A percentile compares a stretch with the other conserved stretches of the same genome.
Evolutionary conservation across 129 eudicot species (phyloP).

Genomic region (Flaveria robusta): DNA sequence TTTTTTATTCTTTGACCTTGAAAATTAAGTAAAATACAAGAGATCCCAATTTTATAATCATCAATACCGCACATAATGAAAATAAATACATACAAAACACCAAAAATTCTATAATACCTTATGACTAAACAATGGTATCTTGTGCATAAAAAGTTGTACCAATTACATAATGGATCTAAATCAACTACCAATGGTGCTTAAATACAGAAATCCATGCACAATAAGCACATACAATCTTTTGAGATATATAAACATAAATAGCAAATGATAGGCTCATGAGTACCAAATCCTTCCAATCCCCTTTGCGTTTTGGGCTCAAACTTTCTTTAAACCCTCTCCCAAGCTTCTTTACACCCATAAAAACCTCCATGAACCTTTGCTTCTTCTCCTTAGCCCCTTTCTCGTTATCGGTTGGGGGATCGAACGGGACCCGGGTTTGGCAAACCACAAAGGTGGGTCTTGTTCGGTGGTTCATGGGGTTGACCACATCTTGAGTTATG

Average conservation of each 20-base stretch:
- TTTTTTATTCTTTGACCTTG: background rate
- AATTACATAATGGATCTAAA: background rate
- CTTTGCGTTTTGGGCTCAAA: constrained; percentile 84
- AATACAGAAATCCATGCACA: constrained; percentile 74
- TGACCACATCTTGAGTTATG: constrained; percentile 29
- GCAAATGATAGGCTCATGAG: constrained; percentile 97
- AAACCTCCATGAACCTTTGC: constrained; percentile 31
- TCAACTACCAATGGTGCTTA: constrained; percentile 49
- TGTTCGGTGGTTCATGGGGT: constrained; percentile 30
- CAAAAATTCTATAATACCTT: background rate
- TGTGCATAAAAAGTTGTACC: background rate
- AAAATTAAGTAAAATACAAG: background rate
- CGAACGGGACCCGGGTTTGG: constrained; percentile 36
- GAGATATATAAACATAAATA: constrained; percentile 91
- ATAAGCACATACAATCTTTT: constrained; percentile 94
- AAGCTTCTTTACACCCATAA: constrained; percentile 42
- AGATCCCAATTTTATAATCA: background rate
- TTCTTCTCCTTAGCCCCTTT: constrained; percentile 37
- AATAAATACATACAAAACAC: background rate
- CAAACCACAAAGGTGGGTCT: constrained; percentile 34
- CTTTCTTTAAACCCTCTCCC: constrained; percentile 52
- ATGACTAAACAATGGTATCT: background rate
- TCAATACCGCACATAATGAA: background rate
- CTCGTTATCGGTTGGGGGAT: constrained; percentile 24
- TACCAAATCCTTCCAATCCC: constrained; percentile 93